phyloP scores from a whole-genome alignment of 495 filamentous ascomycete genomes.

The Penicillium macrosclerotiorum region DNA sequence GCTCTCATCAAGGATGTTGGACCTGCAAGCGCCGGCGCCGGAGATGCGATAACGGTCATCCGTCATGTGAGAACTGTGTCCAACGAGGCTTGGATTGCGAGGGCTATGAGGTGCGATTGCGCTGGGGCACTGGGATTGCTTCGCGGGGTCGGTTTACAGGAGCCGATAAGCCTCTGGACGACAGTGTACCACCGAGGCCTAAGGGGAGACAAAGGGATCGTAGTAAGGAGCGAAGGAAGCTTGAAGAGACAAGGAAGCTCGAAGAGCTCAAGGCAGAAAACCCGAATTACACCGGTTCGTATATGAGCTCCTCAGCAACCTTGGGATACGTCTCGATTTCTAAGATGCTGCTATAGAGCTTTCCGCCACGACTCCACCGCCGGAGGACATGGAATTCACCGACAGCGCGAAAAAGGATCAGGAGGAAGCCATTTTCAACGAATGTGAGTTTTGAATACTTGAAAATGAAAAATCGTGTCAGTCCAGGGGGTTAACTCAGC shows the following conservation, averaged over 20 bases:
- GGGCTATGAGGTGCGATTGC: slow-evolving; percentile 36
- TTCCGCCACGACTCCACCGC: not conserved
- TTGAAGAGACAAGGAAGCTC: slow-evolving; percentile 2
- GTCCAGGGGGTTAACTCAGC: not conserved
- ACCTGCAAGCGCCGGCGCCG: slow-evolving; percentile 37
- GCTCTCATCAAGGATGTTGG: slow-evolving; percentile 36
- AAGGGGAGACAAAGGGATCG: slow-evolving; percentile 33
- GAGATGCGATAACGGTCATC: slow-evolving; percentile 30
- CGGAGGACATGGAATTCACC: not conserved
- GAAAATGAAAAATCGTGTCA: not conserved
- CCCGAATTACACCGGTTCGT: not conserved
- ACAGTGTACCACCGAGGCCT: slow-evolving; percentile 19
- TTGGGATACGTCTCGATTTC: no score
- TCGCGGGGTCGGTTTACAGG: slow-evolving; percentile 37
- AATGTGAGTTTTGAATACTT: slow-evolving; percentile 27
- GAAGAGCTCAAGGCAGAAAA: not conserved
- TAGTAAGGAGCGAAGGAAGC: slow-evolving; percentile 19
- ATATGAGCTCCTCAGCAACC: no score
- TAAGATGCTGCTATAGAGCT: not conserved
- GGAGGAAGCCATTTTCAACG: slow-evolving; percentile 29
- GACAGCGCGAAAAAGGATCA: not conserved
- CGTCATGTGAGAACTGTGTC: slow-evolving; percentile 25
- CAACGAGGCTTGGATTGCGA: slow-evolving; percentile 30
- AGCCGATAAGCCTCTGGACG: slow-evolving; percentile 30
- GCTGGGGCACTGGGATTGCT: slow-evolving; percentile 37